These are phyloP conservation scores for Iris pallida DNA, from an alignment of 116 monocot species.

Conservation along the genomic window DNA sequence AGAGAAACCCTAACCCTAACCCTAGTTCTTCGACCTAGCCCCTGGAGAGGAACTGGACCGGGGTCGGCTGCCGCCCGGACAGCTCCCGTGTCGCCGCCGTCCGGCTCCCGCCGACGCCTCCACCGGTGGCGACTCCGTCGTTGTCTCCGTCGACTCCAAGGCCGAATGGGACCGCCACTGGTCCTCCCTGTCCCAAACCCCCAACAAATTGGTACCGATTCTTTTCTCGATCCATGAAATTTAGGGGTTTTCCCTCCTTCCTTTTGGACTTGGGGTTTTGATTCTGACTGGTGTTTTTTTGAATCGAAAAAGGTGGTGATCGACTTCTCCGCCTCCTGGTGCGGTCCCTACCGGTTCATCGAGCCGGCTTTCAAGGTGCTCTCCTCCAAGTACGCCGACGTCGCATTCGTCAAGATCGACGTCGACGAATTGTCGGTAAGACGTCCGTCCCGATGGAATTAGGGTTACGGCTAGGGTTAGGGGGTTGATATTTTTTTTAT, in stretches of 20 bases:
- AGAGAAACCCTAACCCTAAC: too few relatives aligned
- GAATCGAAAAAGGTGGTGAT: slow-evolving; percentile 45
- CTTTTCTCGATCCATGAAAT: background rate
- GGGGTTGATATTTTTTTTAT: background rate
- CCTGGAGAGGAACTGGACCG: too few relatives aligned
- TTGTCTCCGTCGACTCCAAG: slow-evolving; percentile 26
- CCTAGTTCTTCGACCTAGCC: too few relatives aligned
- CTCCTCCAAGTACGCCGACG: slow-evolving; percentile 35
- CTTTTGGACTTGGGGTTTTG: too few relatives aligned
- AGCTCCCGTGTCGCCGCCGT: too few relatives aligned
- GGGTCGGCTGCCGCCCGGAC: too few relatives aligned
- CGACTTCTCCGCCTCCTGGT: slow-evolving; percentile 73
- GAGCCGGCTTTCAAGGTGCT: slow-evolving; percentile 57
- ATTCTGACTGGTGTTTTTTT: too few relatives aligned
- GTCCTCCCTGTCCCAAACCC: slow-evolving; percentile 8
- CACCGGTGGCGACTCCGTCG: slow-evolving; percentile 10
- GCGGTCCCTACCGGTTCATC: slow-evolving; percentile 71
- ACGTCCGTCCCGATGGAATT: too few relatives aligned
- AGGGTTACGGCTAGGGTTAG: background rate
- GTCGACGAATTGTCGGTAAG: slow-evolving; percentile 69
- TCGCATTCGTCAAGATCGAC: slow-evolving; percentile 56
- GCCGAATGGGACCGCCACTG: slow-evolving; percentile 35
- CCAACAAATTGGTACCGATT: slow-evolving; percentile 30
- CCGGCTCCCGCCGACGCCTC: slow-evolving; percentile 13
- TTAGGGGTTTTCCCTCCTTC: background rate